These are phyloP conservation scores for Candida vaughaniae DNA, from an alignment of 805 yeast species.

Conservation along the genomic window DNA sequence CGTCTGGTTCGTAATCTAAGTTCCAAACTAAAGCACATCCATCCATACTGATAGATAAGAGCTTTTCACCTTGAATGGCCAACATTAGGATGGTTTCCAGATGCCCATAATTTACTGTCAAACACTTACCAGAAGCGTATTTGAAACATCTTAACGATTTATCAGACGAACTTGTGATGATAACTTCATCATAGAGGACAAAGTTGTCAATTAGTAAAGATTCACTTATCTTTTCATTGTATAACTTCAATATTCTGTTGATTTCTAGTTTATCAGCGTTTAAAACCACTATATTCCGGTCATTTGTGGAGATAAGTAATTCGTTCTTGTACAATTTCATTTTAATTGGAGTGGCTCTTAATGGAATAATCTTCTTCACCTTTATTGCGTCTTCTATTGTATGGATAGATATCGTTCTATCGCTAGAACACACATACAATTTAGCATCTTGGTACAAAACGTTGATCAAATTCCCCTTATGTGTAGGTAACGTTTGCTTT, in stretches of 20 bases:
- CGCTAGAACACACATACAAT: conserved; percentile 58
- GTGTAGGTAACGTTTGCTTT: conserved; percentile 58
- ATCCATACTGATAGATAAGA: conserved; percentile 48
- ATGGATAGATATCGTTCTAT: conserved; percentile 59
- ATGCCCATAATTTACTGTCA: conserved; percentile 57
- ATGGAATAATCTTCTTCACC: conserved; percentile 47
- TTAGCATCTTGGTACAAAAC: conserved; percentile 27
- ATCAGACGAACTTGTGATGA: conserved; percentile 51
- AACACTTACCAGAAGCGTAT: conserved; percentile 43
- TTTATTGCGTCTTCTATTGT: conserved; percentile 24
- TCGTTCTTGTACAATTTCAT: conserved; percentile 38
- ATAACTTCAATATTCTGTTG: conserved; percentile 39
- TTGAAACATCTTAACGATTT: conserved; percentile 55
- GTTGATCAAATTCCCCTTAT: conserved; percentile 51
- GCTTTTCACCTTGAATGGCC: conserved; percentile 20
- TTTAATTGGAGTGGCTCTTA: conserved; percentile 51
- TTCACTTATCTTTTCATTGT: conserved; percentile 37
- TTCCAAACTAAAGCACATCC: conserved; percentile 58
- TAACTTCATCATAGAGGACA: conserved; percentile 25
- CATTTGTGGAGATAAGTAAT: conserved; percentile 51
- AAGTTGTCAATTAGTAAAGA: conserved; percentile 47
- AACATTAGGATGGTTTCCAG: conserved; percentile 49
- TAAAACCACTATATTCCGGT: conserved; percentile 46
- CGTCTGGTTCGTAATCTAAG: conserved; percentile 4
- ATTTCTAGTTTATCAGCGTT: conserved; percentile 31